A percentile compares a stretch with the other conserved stretches of the same genome.
phyloP scores from a whole-genome alignment of 257 asterid genomes.

The Scutellaria galericulata region DNA sequence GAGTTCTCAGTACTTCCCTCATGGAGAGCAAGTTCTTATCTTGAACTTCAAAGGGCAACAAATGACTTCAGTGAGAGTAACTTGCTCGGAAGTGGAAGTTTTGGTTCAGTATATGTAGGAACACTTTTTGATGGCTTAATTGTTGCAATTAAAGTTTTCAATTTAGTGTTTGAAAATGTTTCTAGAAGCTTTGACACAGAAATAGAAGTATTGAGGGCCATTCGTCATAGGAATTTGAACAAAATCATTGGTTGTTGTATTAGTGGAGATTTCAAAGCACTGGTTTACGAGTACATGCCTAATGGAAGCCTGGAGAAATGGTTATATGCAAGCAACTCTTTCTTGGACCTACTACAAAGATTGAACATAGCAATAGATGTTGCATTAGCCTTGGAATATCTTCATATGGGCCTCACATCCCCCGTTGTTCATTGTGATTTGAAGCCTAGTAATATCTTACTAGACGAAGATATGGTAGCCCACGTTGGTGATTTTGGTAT shows the following conservation, averaged over 20 bases:
- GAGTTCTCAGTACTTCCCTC: conserved; percentile 19
- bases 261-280: conserved; percentile 39
- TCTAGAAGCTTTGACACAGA: conserved; percentile 44
- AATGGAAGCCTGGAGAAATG: conserved; percentile 40
- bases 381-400: conserved; percentile 41
- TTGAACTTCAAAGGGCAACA: conserved; percentile 50
- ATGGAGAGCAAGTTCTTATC: conserved; percentile 45
- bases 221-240: conserved; percentile 55
- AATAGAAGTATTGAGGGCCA: conserved; percentile 39
- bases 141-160: conserved; percentile 53
- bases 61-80: conserved; percentile 45
- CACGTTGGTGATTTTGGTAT: conserved; percentile 43
- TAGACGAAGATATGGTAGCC: conserved; percentile 40
- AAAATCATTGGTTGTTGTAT: conserved; percentile 45
- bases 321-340: no score
- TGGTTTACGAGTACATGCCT: conserved; percentile 47
- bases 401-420: conserved; percentile 31
- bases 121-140: conserved; percentile 39
- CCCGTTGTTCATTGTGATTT: conserved; percentile 44
- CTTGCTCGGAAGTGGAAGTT: conserved; percentile 58
- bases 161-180: conserved; percentile 37
- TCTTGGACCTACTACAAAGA: conserved; percentile 32
- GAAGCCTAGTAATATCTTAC: conserved; percentile 41
- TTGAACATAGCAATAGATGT: conserved; percentile 35
- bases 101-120: conserved; percentile 56